Evolutionary conservation across 108 stramenopile genomes (phyloP), one percentile per base, ranked within the genome.

Genomic region (Nitzschia sp.): DNA sequence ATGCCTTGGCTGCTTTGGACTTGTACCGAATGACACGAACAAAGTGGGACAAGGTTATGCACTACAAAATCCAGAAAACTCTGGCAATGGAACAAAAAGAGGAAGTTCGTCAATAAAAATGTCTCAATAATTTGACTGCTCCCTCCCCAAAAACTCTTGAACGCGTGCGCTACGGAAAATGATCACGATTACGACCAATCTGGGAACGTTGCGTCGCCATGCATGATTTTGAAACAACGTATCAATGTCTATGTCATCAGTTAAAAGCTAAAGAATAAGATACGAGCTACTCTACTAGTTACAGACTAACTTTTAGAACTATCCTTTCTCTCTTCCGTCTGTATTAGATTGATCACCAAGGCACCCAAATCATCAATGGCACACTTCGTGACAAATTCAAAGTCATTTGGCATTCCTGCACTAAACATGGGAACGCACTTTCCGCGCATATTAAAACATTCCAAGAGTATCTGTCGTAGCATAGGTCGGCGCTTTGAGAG

Each of bases 1-100:
- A 95, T 77, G 91, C 94, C 16, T 26, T 71, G 44, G 82, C 89
- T 29, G 90, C 94, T 5, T 52, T 95, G 76, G 82, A 89, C 25
- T 64, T 95, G 64, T 95, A 90, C 80, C 88, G 87, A 79, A 62
- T 57, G 15, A 80, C 67, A 57, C 69, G 88, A 17, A 58, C 5
- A 17, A 76, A 87, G 58, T 95, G 94, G 94, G 94, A 95, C 68
- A 34, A 35, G 27, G 66, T 27, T n/a, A 66, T 66, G 66, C 13
- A 27, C 31, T 54, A 54, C 34, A 66, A 54, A 19, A 36, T 66
- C 16, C n/a, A 54, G 29, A 66, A 54, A 23, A 54, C 66, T 17
- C 38, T 38, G 9, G 26, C 34, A 54, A 54, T 66, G 19, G 31
- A 34, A 26, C 19, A 44, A 23, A 13, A 61, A 41, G 35, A 36